Base-by-base conservation (phyloP, 192 early-diverging fungal genomes). In the Helicostylum pulchrum region DNA sequence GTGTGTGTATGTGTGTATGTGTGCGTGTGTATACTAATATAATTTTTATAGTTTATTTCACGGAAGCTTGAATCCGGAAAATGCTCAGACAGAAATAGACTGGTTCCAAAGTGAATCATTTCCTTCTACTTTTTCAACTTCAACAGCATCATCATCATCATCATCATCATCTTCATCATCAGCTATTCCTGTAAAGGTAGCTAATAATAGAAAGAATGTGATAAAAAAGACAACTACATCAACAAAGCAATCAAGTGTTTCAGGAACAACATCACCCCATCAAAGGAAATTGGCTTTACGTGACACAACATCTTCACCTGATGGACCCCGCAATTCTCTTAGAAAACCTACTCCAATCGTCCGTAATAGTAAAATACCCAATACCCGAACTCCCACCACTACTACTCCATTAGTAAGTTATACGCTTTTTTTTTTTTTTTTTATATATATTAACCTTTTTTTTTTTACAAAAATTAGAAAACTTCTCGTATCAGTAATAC, bases 81-180 rank as follows among this genome's bases (percentile, higher is more conserved):
- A 59, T 21, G 56, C 56, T 10, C 32, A 59, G 19, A 36, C 20
- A 15, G 56, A 59, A 43, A 43, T 23, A 44, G 42, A 59, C 21
- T 59, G 56, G 56, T 59, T 48, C 12, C 46, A 48, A 19, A 48
- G 11, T 12, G 17, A 48, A 48, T 17, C 15, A 26, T 26, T 26
- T 26, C 26, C 26, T 26, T 26, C 26, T 26, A 26, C 26, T 26
- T 26, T 0, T 26, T 26, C 26, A 26, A 26, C 26, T 26, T 26
- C 46, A 19, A 48, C 12, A 4, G n/a, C 4, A 48, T 17, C 12
- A 17, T 26, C 26, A 26, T 26, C 26, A 26, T 2, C 26, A 26
- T 26, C 26, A 26, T 26, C 26, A 26, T 26, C 26, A 26, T 26
- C 46, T 2, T 15, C 46, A 14, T 17, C 46, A 15, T 48, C 46